phyloP scores from a whole-genome alignment of 1,139 yeast species.

The Sugiyamaella paludigena region DNA sequence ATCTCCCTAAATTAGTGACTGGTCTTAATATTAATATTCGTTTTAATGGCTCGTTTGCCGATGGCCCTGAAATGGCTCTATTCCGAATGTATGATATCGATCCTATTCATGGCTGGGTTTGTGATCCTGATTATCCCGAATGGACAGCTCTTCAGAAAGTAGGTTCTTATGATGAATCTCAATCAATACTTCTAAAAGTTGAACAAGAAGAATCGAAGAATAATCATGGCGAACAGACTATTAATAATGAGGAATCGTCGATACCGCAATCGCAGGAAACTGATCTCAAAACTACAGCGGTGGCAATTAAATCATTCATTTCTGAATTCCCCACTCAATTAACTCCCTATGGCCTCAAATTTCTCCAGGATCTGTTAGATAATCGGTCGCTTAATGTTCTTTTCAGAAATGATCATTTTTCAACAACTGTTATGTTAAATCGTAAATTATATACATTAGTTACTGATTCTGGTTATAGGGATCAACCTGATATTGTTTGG shows the following conservation, averaged over 20 bases:
- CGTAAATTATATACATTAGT: slow-evolving; percentile 58
- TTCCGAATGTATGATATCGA: slow-evolving; percentile 47
- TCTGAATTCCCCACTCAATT: slow-evolving; percentile 62
- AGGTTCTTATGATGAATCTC: slow-evolving; percentile 48
- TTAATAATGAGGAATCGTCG: background rate
- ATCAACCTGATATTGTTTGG: slow-evolving; percentile 62
- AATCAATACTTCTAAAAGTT: slow-evolving; percentile 35
- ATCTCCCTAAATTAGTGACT: slow-evolving; percentile 63
- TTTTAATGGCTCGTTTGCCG: slow-evolving; percentile 63
- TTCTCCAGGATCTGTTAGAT: slow-evolving; percentile 43
- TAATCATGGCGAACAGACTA: too few relatives aligned
- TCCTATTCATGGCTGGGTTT: slow-evolving; percentile 54
- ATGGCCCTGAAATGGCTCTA: slow-evolving; percentile 43
- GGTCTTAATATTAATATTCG: slow-evolving; percentile 76
- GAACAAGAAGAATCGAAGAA: background rate
- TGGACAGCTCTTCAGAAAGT: slow-evolving; percentile 37
- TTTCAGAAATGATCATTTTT: slow-evolving; percentile 84
- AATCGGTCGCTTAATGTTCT: slow-evolving; percentile 57
- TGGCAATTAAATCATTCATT: slow-evolving; percentile 43
- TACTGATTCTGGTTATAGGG: slow-evolving; percentile 66
- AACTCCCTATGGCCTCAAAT: slow-evolving; percentile 58
- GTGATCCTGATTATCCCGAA: slow-evolving; percentile 38
- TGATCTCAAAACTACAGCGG: slow-evolving; percentile 12
- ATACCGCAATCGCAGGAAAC: background rate
- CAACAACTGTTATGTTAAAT: slow-evolving; percentile 59